Evolutionary conservation across 2,329 filamentous ascomycete species (phyloP), one percentile per base, ranked within the genome.

Genomic region (Verticillium nonalfalfae): DNA sequence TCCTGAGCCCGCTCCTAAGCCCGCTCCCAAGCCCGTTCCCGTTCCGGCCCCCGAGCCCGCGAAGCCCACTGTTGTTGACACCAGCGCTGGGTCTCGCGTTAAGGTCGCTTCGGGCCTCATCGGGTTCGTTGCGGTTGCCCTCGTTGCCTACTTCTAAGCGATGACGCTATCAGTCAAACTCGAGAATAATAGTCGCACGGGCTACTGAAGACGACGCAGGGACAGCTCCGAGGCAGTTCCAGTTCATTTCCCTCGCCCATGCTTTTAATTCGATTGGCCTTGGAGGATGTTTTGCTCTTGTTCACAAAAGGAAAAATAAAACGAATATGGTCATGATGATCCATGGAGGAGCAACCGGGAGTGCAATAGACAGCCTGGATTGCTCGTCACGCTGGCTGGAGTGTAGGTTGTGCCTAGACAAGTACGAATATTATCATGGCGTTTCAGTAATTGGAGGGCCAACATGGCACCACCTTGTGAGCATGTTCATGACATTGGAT

Each of bases 91-190:
- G 57, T 58, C 45, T 60, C 60, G 38, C 57, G 13, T 60, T 56
- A 45, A 65, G 54, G 58, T 57, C 18, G 15, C 59, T 7, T 52
- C 62, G 36, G 60, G 54, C 55, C 62, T 64, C 15, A 55, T 33
- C 6, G 56, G 55, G 35, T 26, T 56, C 26, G 57, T 60, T 4
- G 38, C 59, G 18, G 18, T 55, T 7, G 64, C 45, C 59, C 18
- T 60, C 26, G 57, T 35, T 21, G 57, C 59, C 38, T 31, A 31
- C 26, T 39, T 65, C 57, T 65, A 61, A 57, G 62, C 45, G 36
- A 31, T 18, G 26, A 31, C 26, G 4, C 26, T 5, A 33, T 26
- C 26, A 7, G 18, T 4, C 2, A 11, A 3, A 9, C 13, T 36
- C 35, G 13, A 36, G 35, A 18, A 21, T 7, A 45, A 13, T 26